Conservation (phyloP, 2,329 filamentous ascomycete species). For the Cladophialophora exuberans region DNA sequence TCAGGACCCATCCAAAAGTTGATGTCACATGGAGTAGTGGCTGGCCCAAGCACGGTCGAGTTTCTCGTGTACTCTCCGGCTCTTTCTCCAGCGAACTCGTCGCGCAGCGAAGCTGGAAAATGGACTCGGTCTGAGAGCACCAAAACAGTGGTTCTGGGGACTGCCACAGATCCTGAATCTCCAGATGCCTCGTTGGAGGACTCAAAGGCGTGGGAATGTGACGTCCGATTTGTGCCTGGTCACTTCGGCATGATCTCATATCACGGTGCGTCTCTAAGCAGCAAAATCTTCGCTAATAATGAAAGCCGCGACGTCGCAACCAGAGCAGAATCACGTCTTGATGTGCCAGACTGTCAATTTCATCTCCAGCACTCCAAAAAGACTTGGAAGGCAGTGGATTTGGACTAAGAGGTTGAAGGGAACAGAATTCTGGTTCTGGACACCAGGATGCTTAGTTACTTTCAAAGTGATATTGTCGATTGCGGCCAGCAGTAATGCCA, state of each 20-base stretch:
- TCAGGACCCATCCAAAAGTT: not conserved
- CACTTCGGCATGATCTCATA: conserved; percentile 28
- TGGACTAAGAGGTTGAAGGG: not conserved
- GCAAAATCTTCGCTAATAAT: too few relatives aligned
- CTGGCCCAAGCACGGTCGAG: conserved; percentile 19
- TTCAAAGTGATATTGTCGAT: too few relatives aligned
- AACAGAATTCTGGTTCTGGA: not conserved
- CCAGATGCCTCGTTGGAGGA: not conserved
- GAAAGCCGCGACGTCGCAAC: too few relatives aligned
- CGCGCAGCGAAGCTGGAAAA: too few relatives aligned
- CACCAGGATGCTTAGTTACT: too few relatives aligned
- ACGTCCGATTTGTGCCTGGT: conserved; percentile 16
- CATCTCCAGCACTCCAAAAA: not conserved
- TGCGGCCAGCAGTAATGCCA: too few relatives aligned
- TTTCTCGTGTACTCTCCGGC: conserved; percentile 17
- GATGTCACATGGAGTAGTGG: conserved; percentile 16
- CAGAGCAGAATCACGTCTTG: conserved; percentile 13
- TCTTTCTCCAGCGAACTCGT: not conserved
- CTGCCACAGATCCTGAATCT: conserved; percentile 1
- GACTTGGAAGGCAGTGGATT: not conserved
- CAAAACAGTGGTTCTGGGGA: not conserved
- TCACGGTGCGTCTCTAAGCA: conserved; percentile 13
- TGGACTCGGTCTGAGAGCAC: too few relatives aligned
- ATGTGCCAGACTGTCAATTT: conserved; percentile 19
- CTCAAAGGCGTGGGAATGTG: not conserved